A percentile compares a stretch with the other conserved stretches of the same genome.
phyloP scores from a whole-genome alignment of 73 alveolate species.

The Tetrahymena borealis region DNA sequence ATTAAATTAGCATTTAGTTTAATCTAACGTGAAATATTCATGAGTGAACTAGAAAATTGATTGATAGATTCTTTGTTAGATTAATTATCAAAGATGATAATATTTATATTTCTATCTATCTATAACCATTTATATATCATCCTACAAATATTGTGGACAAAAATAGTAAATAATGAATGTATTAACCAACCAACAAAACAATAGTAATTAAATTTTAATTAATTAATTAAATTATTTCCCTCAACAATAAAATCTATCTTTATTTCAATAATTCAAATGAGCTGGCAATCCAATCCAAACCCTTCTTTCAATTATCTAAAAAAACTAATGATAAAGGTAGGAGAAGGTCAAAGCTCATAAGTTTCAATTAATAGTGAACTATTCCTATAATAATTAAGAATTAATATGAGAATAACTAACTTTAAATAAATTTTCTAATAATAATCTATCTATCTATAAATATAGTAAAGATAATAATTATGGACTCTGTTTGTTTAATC shows the following conservation, averaged over 20 bases:
- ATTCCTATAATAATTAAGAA: background rate
- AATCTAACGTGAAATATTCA: background rate
- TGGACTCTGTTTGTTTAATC: background rate
- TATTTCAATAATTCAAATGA: background rate
- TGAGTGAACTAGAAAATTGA: background rate
- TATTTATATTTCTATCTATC: too few relatives aligned
- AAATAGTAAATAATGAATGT: too few relatives aligned
- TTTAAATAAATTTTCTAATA: background rate
- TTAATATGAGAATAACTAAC: background rate
- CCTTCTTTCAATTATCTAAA: too few relatives aligned
- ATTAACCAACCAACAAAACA: background rate
- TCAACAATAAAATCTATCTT: background rate
- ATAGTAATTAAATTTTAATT: background rate
- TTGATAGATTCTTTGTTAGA: too few relatives aligned
- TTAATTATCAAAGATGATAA: too few relatives aligned
- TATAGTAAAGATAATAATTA: background rate
- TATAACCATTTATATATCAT: too few relatives aligned
- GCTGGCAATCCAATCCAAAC: too few relatives aligned
- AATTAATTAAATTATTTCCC: background rate
- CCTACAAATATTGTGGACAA: background rate
- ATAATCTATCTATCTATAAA: background rate
- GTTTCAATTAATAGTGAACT: background rate
- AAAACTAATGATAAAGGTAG: background rate
- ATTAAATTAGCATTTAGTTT: background rate
- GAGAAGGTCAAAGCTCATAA: background rate